A percentile compares a stretch with the other conserved stretches of the same genome.
These are phyloP conservation scores for Stephanodiscus triporus DNA, from an alignment of 108 stramenopile species.

Conservation along the genomic window DNA sequence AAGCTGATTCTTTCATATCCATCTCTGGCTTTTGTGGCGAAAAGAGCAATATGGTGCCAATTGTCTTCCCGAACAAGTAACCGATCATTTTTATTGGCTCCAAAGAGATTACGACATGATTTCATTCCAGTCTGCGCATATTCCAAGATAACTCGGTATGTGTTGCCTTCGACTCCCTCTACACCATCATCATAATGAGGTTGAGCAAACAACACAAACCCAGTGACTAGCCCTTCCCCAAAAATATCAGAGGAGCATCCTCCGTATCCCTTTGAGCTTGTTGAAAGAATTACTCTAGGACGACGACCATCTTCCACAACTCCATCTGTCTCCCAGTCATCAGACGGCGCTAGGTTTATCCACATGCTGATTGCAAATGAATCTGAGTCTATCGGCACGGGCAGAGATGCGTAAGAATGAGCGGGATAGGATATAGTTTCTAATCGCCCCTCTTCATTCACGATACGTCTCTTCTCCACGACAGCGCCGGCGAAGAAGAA, in stretches of 20 bases:
- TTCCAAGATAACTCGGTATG: slow-evolving; percentile 32
- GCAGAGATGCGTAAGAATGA: slow-evolving; percentile 32
- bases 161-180: background rate
- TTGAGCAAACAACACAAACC: slow-evolving; percentile 39
- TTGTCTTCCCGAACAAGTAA: slow-evolving; percentile 27
- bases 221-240: slow-evolving; percentile 8
- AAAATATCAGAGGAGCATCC: slow-evolving; percentile 41
- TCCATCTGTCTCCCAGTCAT: background rate
- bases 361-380: slow-evolving; percentile 43
- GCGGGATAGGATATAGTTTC: slow-evolving; percentile 20
- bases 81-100: slow-evolving; percentile 5
- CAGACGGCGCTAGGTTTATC: slow-evolving; percentile 25
- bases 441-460: slow-evolving; percentile 11
- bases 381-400: slow-evolving; percentile 29
- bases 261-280: slow-evolving; percentile 2
- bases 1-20: slow-evolving; percentile 38
- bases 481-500: slow-evolving; percentile 37
- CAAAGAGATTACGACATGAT: slow-evolving; percentile 23
- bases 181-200: slow-evolving; percentile 24
- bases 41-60: slow-evolving; percentile 37
- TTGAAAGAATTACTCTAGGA: slow-evolving; percentile 39
- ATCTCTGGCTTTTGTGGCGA: slow-evolving; percentile 18
- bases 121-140: slow-evolving; percentile 12
- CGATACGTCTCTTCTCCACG: slow-evolving; percentile 4
- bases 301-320: slow-evolving; percentile 2